Percentiles rank a stretch among this genome's conserved stretches.
phyloP scores from a whole-genome alignment of 1,284 basidiomycete genomes.

The Sporisorium reilianum region DNA sequence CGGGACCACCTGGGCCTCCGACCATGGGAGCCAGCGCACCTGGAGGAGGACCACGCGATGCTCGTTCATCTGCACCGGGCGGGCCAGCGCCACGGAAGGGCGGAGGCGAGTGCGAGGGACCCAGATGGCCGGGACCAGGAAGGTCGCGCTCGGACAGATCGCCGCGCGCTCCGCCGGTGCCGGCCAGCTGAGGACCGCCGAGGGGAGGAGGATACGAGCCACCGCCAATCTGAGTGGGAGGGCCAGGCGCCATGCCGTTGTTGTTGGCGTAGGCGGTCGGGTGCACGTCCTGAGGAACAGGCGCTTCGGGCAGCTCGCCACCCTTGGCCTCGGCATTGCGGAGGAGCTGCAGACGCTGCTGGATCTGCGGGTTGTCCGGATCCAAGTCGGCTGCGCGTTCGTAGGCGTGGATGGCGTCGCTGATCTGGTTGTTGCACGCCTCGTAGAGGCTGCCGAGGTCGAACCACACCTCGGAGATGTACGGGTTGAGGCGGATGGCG shows the following conservation, averaged over 20 bases:
- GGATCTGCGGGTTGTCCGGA: slow-evolving; percentile 63
- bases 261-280: slow-evolving; percentile 81
- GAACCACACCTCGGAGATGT: slow-evolving; percentile 99
- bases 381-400: slow-evolving; percentile 66
- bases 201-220: slow-evolving; percentile 39
- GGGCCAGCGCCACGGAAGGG: slow-evolving; percentile 53
- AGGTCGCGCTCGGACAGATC: slow-evolving; percentile 49
- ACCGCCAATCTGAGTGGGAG: slow-evolving; percentile 57
- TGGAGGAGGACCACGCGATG: slow-evolving; percentile 40
- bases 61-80: slow-evolving; percentile 55
- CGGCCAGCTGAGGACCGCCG: slow-evolving; percentile 50
- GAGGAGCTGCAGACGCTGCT: slow-evolving; percentile 73
- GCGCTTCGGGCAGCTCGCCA: slow-evolving; percentile 80
- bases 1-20: slow-evolving; percentile 32
- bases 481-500: slow-evolving; percentile 97
- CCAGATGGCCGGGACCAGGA: slow-evolving; percentile 53
- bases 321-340: slow-evolving; percentile 85
- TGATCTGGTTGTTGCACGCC: slow-evolving; percentile 98
- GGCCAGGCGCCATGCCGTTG: slow-evolving; percentile 54
- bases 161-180: slow-evolving; percentile 32
- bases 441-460: slow-evolving; percentile 97
- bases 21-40: slow-evolving; percentile 44
- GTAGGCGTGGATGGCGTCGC: slow-evolving; percentile 98
- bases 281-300: slow-evolving; percentile 92
- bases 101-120: slow-evolving; percentile 50